Evolutionary conservation across 148 eudicot species (phyloP).

Genomic region (Amaranthus cruentus): DNA sequence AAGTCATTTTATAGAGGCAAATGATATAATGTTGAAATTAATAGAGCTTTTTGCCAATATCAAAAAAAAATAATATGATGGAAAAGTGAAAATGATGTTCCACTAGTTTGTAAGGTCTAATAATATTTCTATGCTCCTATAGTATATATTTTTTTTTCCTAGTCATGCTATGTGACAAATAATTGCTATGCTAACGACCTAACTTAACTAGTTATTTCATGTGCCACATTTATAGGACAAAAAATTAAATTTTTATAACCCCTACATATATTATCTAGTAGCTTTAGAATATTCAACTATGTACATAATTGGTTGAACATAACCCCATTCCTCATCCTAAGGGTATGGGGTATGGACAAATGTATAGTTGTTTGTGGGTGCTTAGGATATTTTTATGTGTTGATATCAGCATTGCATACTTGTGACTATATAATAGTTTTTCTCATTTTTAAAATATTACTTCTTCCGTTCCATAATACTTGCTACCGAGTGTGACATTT

Average conservation of each 20-base stretch:
- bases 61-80: background rate
- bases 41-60: background rate
- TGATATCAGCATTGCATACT: constrained; percentile 5
- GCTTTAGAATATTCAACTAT: too few relatives aligned
- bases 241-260: too few relatives aligned
- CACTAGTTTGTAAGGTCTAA: constrained; percentile 4
- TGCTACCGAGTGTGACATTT: too few relatives aligned
- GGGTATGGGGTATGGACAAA: constrained; percentile 2
- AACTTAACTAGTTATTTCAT: background rate
- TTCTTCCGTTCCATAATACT: too few relatives aligned
- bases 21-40: constrained; percentile 14
- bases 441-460: too few relatives aligned
- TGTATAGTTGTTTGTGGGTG: background rate
- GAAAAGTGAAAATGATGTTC: constrained; percentile 16
- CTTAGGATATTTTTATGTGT: background rate
- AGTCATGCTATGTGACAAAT: constrained; percentile 10
- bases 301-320: constrained; percentile 2
- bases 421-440: background rate
- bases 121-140: background rate
- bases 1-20: constrained; percentile 7
- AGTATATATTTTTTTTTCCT: background rate
- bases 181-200: constrained; percentile 5
- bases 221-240: background rate
- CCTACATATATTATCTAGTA: too few relatives aligned
- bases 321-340: constrained; percentile 8